These are phyloP conservation scores for Boletus reticuloceps DNA, from an alignment of 768 basidiomycete species.

Conservation along the genomic window DNA sequence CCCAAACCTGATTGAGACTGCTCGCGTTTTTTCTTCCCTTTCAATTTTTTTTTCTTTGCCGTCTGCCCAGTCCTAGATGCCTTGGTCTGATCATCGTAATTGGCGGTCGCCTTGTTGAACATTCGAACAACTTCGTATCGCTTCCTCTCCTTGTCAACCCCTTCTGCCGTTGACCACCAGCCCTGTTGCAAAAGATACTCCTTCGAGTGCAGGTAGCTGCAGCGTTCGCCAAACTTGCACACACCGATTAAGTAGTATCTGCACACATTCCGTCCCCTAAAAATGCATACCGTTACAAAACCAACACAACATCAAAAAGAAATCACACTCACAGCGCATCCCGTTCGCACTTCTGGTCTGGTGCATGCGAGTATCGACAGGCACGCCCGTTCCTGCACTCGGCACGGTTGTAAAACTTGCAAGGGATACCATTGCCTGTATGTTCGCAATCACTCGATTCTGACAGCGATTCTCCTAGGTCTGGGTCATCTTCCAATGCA, in stretches of 20 bases:
- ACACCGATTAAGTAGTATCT: conserved; percentile 36
- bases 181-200: conserved; percentile 41
- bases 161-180: conserved; percentile 41
- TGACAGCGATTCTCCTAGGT: conserved; percentile 41
- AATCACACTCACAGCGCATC: conserved; percentile 48
- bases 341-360: conserved; percentile 52
- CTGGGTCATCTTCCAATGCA: conserved; percentile 24
- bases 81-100: background rate
- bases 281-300: background rate
- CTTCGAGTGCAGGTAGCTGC: conserved; percentile 49
- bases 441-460: conserved; percentile 57
- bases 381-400: conserved; percentile 42
- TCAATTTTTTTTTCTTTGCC: background rate
- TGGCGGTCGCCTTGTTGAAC: background rate
- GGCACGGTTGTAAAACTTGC: conserved; percentile 55
- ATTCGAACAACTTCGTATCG: background rate
- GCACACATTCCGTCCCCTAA: conserved; percentile 55
- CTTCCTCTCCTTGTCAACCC: conserved; percentile 1
- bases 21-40: conserved; percentile 1
- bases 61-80: background rate
- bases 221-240: conserved; percentile 41
- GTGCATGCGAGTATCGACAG: conserved; percentile 53
- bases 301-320: background rate
- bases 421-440: conserved; percentile 49
- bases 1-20: background rate